These are phyloP conservation scores for Agapanthus africanus DNA, from an alignment of 106 monocot genomes.

Conservation along the genomic window DNA sequence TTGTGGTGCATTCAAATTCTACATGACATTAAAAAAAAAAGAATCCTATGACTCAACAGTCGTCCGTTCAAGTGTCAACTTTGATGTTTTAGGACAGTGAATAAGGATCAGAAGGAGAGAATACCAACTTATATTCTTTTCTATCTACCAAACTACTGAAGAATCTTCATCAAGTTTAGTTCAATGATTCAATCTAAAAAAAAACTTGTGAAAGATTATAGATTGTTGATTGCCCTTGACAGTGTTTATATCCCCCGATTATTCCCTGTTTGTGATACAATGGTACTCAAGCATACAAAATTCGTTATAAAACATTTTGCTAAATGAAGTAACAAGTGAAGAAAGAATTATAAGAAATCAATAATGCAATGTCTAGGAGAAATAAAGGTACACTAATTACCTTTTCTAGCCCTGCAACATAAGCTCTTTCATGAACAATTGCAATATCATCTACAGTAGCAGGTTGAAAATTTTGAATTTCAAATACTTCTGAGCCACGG, in stretches of 20 bases:
- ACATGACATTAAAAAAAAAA: no score
- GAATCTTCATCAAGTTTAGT: background rate
- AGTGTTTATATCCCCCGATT: background rate
- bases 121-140: background rate
- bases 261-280: background rate
- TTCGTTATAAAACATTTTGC: background rate
- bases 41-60: background rate
- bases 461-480: slow-evolving; percentile 58
- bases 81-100: background rate
- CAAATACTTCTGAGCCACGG: slow-evolving; percentile 54
- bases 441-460: slow-evolving; percentile 80
- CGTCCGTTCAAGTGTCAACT: background rate
- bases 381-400: slow-evolving; percentile 22
- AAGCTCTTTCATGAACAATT: slow-evolving; percentile 63
- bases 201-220: background rate
- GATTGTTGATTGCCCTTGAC: background rate
- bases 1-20: no score
- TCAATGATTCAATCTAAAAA: no score
- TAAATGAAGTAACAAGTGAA: background rate
- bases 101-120: background rate
- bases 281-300: background rate
- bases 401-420: slow-evolving; percentile 73
- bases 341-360: background rate
- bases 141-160: background rate
- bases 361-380: background rate